Percentiles rank a stretch among this genome's conserved stretches.
Conservation (phyloP, 129 eudicot species). For the Oenanthe sinensis region DNA sequence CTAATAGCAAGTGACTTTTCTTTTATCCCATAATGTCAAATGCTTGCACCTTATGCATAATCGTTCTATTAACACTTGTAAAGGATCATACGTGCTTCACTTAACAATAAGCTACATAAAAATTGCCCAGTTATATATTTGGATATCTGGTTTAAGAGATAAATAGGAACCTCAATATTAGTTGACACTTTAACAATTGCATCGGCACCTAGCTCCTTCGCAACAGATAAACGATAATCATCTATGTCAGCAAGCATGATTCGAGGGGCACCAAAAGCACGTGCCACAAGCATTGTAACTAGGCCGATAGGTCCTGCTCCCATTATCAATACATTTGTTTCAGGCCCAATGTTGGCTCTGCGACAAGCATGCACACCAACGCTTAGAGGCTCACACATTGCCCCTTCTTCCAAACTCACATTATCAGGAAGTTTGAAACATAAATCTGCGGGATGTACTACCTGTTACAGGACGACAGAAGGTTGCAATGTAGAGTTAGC, state of each 20-base stretch:
- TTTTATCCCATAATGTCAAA: neutral
- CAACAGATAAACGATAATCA: constrained; percentile 48
- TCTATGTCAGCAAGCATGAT: constrained; percentile 58
- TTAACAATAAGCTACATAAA: neutral
- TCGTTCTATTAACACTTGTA: neutral
- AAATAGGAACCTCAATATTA: constrained; percentile 34
- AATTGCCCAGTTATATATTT: neutral
- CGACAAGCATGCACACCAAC: constrained; percentile 75
- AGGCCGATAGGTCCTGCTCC: constrained; percentile 76
- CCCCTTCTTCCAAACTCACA: constrained; percentile 72
- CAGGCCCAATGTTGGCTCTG: constrained; percentile 56
- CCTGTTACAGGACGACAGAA: neutral
- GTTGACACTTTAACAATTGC: constrained; percentile 53
- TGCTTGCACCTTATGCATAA: neutral
- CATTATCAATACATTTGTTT: constrained; percentile 49
- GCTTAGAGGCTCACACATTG: constrained; percentile 74
- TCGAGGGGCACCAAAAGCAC: constrained; percentile 65
- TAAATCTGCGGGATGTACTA: constrained; percentile 20
- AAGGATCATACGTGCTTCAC: neutral
- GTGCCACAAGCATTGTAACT: constrained; percentile 62
- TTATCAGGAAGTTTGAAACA: constrained; percentile 60
- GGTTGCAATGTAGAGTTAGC: neutral
- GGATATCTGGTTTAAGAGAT: neutral
- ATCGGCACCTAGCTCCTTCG: constrained; percentile 63
- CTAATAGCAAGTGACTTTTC: neutral